Conservation (phyloP, 2,329 filamentous ascomycete species). For the Cordyceps cicadae region DNA sequence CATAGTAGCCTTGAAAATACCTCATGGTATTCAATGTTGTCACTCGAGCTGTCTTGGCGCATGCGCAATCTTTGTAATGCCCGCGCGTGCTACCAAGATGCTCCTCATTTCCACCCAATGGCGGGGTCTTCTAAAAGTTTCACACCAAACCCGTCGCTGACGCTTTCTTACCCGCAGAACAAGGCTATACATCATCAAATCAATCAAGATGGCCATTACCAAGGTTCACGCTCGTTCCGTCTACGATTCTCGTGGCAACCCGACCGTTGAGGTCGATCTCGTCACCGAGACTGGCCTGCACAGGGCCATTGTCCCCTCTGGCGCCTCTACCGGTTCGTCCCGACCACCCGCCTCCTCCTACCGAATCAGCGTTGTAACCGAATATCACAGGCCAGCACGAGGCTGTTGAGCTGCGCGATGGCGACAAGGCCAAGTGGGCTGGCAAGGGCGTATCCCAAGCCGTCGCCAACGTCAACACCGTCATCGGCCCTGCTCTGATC, state of each 20-base stretch:
- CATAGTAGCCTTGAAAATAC: background rate
- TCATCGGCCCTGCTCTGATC: constrained; percentile 74
- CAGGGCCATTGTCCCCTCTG: constrained; percentile 94
- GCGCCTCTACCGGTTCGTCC: constrained; percentile 79
- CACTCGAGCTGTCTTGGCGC: background rate
- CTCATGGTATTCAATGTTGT: background rate
- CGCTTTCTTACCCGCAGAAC: background rate
- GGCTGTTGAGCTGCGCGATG: constrained; percentile 84
- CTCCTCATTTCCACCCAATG: background rate
- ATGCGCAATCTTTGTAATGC: background rate
- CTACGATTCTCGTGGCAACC: constrained; percentile 98
- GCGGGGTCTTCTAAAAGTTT: background rate
- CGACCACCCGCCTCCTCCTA: constrained; percentile 18
- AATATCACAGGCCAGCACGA: constrained; percentile 66
- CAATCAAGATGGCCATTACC: constrained; percentile 71
- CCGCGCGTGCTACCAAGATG: background rate
- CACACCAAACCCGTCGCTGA: background rate
- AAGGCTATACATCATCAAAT: background rate
- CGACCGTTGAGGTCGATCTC: constrained; percentile 96
- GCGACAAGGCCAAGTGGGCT: constrained; percentile 76
- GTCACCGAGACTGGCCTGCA: constrained; percentile 94
- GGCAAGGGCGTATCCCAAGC: constrained; percentile 86
- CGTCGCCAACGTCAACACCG: constrained; percentile 74
- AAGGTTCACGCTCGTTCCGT: constrained; percentile 90
- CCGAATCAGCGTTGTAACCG: constrained; percentile 22